These are phyloP conservation scores for Castanea crenata DNA, from an alignment of 306 rosid species.

Conservation along the genomic window DNA sequence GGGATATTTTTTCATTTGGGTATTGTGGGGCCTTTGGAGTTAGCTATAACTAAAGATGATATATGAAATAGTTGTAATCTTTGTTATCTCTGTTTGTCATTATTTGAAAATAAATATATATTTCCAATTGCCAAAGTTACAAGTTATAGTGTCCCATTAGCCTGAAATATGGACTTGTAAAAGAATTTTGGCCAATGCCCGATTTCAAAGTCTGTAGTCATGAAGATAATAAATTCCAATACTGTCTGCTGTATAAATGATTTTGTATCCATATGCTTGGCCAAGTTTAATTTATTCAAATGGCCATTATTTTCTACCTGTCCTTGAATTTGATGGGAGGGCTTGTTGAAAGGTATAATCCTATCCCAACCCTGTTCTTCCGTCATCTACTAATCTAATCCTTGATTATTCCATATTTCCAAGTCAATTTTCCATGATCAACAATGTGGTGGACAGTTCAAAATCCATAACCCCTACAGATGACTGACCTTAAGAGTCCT, in stretches of 20 bases:
- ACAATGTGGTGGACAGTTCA: not conserved
- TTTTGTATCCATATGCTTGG: not conserved
- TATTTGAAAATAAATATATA: too few relatives aligned
- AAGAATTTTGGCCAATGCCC: constrained; percentile 16
- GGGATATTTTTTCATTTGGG: not conserved
- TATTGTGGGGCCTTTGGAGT: too few relatives aligned
- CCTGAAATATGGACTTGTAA: constrained; percentile 23
- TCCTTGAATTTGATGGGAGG: not conserved
- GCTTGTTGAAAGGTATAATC: not conserved
- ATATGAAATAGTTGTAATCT: too few relatives aligned
- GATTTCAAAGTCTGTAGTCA: not conserved
- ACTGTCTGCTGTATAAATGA: not conserved
- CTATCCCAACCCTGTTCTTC: not conserved
- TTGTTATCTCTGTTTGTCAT: too few relatives aligned
- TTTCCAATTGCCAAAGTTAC: not conserved
- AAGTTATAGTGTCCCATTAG: constrained; percentile 12
- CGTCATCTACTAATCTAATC: not conserved
- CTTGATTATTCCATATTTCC: not conserved
- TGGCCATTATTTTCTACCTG: not conserved
- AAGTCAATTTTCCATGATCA: not conserved
- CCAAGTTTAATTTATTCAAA: not conserved
- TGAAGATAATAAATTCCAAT: constrained; percentile 13
- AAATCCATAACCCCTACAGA: constrained; percentile 7
- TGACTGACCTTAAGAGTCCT: not conserved
- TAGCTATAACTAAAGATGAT: too few relatives aligned